Percentiles rank a stretch among this genome's conserved stretches.
Conservation (phyloP, 192 early-diverging fungal genomes). For the Pilobolus umbonatus region DNA sequence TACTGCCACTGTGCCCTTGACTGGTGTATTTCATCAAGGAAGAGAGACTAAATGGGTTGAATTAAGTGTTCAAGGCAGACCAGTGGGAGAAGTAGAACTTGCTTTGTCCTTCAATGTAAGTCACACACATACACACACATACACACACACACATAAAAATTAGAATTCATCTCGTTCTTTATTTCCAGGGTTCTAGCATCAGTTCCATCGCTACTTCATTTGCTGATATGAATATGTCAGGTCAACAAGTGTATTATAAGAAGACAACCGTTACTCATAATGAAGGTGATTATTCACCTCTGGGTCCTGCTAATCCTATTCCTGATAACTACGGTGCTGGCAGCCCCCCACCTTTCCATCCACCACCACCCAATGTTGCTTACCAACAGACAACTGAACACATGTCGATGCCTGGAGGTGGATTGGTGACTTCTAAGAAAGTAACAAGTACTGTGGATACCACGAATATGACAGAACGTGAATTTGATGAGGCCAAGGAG, state of each 20-base stretch:
- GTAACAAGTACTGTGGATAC: neutral
- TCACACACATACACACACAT: no score
- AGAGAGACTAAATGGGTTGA: constrained; percentile 2
- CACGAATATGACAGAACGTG: neutral
- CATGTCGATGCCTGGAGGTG: neutral
- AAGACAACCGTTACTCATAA: constrained; percentile 1
- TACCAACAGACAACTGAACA: neutral
- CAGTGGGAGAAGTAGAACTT: constrained; percentile 6
- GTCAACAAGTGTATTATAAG: neutral
- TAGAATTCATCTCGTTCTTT: neutral
- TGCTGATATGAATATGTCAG: neutral
- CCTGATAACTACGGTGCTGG: constrained; percentile 31
- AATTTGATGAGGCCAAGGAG: constrained; percentile 6
- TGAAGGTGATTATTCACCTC: constrained; percentile 8
- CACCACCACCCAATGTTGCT: constrained; percentile 13
- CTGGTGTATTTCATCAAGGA: constrained; percentile 6
- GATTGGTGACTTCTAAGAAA: neutral
- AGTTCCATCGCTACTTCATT: constrained; percentile 9
- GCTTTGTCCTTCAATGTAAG: constrained; percentile 12
- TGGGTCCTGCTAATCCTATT: constrained; percentile 24
- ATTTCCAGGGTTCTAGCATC: constrained; percentile 6
- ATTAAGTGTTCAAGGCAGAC: neutral
- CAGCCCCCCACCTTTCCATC: constrained; percentile 29
- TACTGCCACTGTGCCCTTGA: constrained; percentile 7
- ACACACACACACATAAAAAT: neutral